These are phyloP conservation scores for Thozetella sp. DNA, from an alignment of 495 filamentous ascomycete species.

Conservation along the genomic window DNA sequence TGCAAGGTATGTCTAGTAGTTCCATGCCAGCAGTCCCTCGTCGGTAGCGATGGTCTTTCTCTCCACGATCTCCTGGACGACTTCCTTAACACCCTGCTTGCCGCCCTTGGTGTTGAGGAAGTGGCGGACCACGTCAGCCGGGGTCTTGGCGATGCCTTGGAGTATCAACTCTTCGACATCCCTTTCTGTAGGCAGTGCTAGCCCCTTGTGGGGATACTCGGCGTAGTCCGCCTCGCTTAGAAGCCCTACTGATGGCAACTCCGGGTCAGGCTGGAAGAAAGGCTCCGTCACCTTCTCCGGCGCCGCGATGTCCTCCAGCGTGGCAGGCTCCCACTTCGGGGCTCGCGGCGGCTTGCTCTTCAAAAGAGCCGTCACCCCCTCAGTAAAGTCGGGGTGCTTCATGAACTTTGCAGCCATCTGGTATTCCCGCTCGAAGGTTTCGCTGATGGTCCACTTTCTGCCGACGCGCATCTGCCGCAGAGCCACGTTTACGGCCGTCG, in stretches of 20 bases:
- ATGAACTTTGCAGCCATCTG: constrained; percentile 82
- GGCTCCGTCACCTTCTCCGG: constrained; percentile 44
- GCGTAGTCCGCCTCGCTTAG: constrained; percentile 49
- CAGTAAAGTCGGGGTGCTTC: constrained; percentile 81
- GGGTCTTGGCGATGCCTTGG: constrained; percentile 25
- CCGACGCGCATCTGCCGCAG: constrained; percentile 79
- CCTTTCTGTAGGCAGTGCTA: constrained; percentile 74
- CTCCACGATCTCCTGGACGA: constrained; percentile 58
- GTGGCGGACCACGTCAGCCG: constrained; percentile 42
- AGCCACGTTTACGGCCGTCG: constrained; percentile 81
- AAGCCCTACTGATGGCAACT: constrained; percentile 49
- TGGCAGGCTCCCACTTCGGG: constrained; percentile 72
- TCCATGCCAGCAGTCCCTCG: constrained; percentile 38
- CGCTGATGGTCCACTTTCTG: constrained; percentile 69
- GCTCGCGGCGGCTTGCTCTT: constrained; percentile 58
- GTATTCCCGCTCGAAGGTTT: constrained; percentile 84
- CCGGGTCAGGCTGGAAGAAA: constrained; percentile 55
- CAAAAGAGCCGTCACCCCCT: constrained; percentile 79
- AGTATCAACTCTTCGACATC: constrained; percentile 62
- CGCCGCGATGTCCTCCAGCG: constrained; percentile 59
- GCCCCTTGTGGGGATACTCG: constrained; percentile 66
- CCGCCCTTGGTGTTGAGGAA: constrained; percentile 44
- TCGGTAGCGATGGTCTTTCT: constrained; percentile 45
- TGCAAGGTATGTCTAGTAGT: constrained; percentile 1
- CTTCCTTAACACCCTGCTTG: constrained; percentile 58